Base-by-base conservation (phyloP, 169 alveolate genomes). In the Plasmodium relictum region DNA sequence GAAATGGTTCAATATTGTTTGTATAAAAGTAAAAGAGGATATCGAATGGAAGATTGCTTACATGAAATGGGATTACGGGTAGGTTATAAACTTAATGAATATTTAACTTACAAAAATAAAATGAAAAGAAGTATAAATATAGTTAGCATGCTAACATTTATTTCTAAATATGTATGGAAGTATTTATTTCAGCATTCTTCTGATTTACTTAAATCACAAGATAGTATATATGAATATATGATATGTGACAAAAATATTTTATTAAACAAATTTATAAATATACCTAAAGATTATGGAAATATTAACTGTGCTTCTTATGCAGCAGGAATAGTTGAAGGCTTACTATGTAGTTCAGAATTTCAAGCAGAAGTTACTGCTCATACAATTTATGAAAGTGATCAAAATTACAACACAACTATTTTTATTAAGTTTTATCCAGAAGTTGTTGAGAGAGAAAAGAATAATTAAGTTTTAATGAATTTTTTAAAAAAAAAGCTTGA, bases 331-430 rank as follows among this genome's bases (percentile, higher is more conserved):
- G 94, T 95, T 24, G 95, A 93, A 45, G 97, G 97, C 16, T 88
- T 95, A 44, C 92, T 95, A 6, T 94, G 96, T 56, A 93, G 95
- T 58, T 91, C 97, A 0, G 96, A 95, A 78, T 95, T 95, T 50
- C 96, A 96, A 70, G 97, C 97, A 41, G 94, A 83, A 24, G 97
- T 95, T 2, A 88, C 96, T n/a, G 97, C 97, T 6, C 97, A 95
- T 31, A 95, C 96, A 37, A 80, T 94, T 37, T 93, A 94, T 63
- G 96, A 93, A 26, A 48, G 86, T 1, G 94, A 92, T 10, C 73
- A 87, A 31, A 70, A 48, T 45, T 71, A 86, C 22, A 91, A 93
- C 74, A 93, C 96, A 22, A 95, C 97, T 22, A 88, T 95, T 58
- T 83, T 95, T 70, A 94, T 95, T 5, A 93, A 95, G 44, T 95